phyloP scores from a whole-genome alignment of 306 rosid genomes.

The Cicer judaicum region DNA sequence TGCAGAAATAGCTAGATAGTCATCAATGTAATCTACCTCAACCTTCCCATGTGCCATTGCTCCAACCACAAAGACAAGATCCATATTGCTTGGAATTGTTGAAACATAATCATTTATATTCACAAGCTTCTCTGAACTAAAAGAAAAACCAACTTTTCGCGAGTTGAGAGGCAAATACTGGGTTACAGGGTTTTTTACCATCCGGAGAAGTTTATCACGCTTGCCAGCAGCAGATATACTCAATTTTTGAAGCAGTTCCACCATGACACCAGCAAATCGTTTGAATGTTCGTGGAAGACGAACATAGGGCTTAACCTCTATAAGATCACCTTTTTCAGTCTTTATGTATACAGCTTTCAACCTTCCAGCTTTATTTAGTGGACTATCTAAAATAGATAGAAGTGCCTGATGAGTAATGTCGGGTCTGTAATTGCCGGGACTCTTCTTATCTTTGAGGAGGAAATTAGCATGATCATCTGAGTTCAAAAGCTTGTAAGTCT shows the following conservation, averaged over 20 bases:
- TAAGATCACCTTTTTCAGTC: conserved; percentile 78
- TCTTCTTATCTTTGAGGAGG: conserved; percentile 63
- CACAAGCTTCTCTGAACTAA: conserved; percentile 75
- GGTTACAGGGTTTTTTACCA: conserved; percentile 83
- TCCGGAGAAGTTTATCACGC: conserved; percentile 72
- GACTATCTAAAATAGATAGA: conserved; percentile 78
- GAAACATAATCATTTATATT: conserved; percentile 52
- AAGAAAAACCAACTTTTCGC: conserved; percentile 65
- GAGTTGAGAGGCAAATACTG: conserved; percentile 75
- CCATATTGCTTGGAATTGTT: conserved; percentile 39
- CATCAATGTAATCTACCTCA: conserved; percentile 76
- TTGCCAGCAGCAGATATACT: conserved; percentile 80
- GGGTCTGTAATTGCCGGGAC: conserved; percentile 83
- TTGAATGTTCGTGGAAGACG: conserved; percentile 91
- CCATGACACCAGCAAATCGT: conserved; percentile 85
- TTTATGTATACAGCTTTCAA: conserved; percentile 74
- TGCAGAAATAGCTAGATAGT: conserved; percentile 71
- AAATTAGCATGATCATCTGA: conserved; percentile 81
- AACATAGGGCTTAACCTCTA: conserved; percentile 80
- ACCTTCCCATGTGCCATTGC: conserved; percentile 39
- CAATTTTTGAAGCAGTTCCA: conserved; percentile 81
- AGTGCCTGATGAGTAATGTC: conserved; percentile 95
- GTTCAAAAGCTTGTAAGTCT: conserved; percentile 78
- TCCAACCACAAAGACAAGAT: conserved; percentile 81
- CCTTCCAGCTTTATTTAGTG: conserved; percentile 82